Conservation (phyloP, 306 rosid species). For the Cucumis cinereus region DNA sequence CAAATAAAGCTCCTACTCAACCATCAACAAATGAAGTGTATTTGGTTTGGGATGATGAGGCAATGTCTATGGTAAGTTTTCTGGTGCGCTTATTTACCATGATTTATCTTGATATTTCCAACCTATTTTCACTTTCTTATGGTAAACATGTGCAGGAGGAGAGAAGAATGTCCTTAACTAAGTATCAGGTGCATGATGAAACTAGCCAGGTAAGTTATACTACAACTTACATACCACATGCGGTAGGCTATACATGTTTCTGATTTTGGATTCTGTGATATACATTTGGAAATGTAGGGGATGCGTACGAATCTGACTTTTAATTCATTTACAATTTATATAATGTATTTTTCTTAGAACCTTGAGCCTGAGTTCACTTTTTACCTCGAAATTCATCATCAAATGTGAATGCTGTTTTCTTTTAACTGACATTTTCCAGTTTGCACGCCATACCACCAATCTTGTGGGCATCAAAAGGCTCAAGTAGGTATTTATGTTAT, state of each 20-base stretch:
- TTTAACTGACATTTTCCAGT: constrained; percentile 38
- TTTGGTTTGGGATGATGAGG: constrained; percentile 99
- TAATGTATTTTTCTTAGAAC: constrained; percentile 16
- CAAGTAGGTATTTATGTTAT: constrained; percentile 64
- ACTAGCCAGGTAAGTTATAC: constrained; percentile 99
- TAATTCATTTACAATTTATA: background rate
- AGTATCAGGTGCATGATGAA: constrained; percentile 99
- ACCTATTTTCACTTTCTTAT: background rate
- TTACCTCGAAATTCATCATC: constrained; percentile 30
- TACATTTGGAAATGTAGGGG: constrained; percentile 19
- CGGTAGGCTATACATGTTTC: constrained; percentile 59
- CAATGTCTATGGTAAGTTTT: constrained; percentile 90
- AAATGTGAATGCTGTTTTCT: constrained; percentile 37
- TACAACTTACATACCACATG: constrained; percentile 55
- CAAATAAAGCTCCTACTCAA: constrained; percentile 80
- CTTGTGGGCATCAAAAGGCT: constrained; percentile 59
- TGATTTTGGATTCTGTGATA: constrained; percentile 21
- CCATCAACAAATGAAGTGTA: constrained; percentile 92
- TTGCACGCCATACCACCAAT: constrained; percentile 57
- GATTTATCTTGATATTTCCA: background rate
- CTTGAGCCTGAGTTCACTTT: constrained; percentile 5
- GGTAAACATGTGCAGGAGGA: constrained; percentile 59
- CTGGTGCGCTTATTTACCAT: background rate
- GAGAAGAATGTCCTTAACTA: constrained; percentile 80
- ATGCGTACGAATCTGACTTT: background rate